Evolutionary conservation across 306 rosid species (phyloP), one percentile per base, ranked within the genome.

Genomic region (Cicer pinnatifidum): DNA sequence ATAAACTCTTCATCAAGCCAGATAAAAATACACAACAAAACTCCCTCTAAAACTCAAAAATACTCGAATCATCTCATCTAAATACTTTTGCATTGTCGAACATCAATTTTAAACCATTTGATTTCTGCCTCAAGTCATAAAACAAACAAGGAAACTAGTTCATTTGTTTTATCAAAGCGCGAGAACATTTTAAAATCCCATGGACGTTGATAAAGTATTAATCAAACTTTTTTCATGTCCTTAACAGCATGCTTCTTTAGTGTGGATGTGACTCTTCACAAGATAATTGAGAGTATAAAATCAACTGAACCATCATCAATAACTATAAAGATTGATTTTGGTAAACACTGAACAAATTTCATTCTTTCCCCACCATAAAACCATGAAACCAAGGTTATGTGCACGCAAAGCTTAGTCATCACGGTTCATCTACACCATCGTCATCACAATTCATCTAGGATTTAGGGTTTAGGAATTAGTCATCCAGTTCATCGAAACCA

Each of bases 321-420:
- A 51, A 45, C 35, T 37, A 56, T 46, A 28, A 53, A 33, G 13
- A 64, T 19, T 37, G 53, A 51, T 7, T 39, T 46, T 8, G 59
- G 76, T 68, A 67, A 67, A 58, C 40, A 17, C 6, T 11, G 41
- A 65, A 50, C 23, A 43, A 11, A 8, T 17, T 37, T 1, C 38
- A 59, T 33, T 17, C 58, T 65, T 12, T 58, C 76, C 52, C 54
- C 58, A 23, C 35, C 71, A 43, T 53, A 60, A 48, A 61, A 44
- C 52, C 10, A 43, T 53, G 67, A 41, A 61, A 44, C 52, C 10
- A 10, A 44, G 20, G 16, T 17, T 45, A 43, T 1, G 69, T 47
- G 60, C 1, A 44, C n/a, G 59, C 20, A 53, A 58, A 37, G 53
- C 65, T 3, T 10, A 44, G 38, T 58, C 53, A 12, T 50, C 69